Evolutionary conservation across 371 early-diverging fungal genomes (phyloP), one percentile per base, ranked within the genome.

Genomic region (Blyttiomyces sp.): DNA sequence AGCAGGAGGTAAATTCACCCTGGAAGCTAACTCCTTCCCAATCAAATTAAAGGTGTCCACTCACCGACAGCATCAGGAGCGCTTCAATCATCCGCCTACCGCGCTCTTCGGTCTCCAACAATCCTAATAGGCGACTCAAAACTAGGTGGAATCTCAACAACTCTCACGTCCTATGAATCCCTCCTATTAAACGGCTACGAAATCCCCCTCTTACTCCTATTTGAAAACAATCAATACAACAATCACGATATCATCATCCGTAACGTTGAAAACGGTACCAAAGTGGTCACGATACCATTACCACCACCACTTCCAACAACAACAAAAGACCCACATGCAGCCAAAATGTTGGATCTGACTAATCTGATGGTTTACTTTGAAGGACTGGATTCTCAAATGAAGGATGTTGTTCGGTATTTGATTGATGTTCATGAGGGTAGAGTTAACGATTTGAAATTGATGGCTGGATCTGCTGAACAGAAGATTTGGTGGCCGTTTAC

Each of bases 401-500:
- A 33, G 3, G 72, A 79, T 16, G 79, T 86, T 13, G 76, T 85
- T 1, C 33, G 68, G 23, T 68, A 75, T 4, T 59, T 89, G 52
- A 77, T 84, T 31, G 34, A 59, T 7, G 56, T 48, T 17, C 86
- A 89, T 57, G 58, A 77, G 24, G 61, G 74, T 21, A 69, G 86
- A 2, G 72, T 89, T 54, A 79, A 84, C 44, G 64, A 81, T 23
- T 62, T 88, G 30, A 82, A 84, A 43, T 52, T 73, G 0, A 81
- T 91, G 82, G 81, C 76, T 0, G 68, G 77, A 2, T 75, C 79
- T 54, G 84, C 83, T 0, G 64, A 76, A 28, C 69, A 79, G 2
- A 74, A 71, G 0, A 74, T 91, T 23, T 89, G 92, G 90, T 91
- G 89, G 88, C 92, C 92, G 4, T 91, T 91, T 64, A 91, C 92